Conservation (phyloP, 805 yeast species). For the Wickerhamiella slavikovae region DNA sequence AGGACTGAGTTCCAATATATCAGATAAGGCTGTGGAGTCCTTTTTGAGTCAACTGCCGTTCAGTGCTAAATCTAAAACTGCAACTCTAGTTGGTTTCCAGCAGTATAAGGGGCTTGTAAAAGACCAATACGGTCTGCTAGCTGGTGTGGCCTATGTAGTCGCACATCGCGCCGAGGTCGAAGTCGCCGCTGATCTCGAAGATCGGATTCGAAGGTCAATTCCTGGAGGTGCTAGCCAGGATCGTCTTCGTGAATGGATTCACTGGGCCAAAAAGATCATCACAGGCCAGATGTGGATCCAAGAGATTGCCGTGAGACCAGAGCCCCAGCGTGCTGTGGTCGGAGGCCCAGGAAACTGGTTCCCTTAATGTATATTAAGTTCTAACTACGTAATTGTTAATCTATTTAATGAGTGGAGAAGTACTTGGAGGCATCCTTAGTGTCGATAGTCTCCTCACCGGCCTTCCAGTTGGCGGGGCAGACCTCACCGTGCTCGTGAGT, state of each 20-base stretch:
- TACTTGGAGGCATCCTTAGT: slow-evolving; percentile 11
- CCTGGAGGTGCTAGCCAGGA: slow-evolving; percentile 2
- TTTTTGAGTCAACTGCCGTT: slow-evolving; percentile 5
- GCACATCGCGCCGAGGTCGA: slow-evolving; percentile 15
- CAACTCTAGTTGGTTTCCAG: slow-evolving; percentile 12
- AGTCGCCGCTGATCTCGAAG: slow-evolving; percentile 3
- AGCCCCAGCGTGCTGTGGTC: slow-evolving; percentile 5
- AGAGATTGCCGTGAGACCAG: slow-evolving; percentile 10
- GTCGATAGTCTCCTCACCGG: slow-evolving; percentile 83
- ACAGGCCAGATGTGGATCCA: slow-evolving; percentile 18
- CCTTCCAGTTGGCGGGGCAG: slow-evolving; percentile 98
- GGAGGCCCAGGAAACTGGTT: slow-evolving; percentile 12
- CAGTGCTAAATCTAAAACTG: slow-evolving; percentile 3
- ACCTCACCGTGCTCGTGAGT: slow-evolving; percentile 98
- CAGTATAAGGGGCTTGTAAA: slow-evolving; percentile 16
- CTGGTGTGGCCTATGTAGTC: slow-evolving; percentile 15
- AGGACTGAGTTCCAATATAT: not conserved
- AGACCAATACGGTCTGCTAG: slow-evolving; percentile 18
- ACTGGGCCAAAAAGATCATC: slow-evolving; percentile 16
- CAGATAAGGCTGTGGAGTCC: slow-evolving; percentile 3
- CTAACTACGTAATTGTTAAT: not conserved
- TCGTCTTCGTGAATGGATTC: slow-evolving; percentile 16
- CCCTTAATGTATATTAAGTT: too few relatives aligned
- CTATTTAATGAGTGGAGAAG: slow-evolving; percentile 8
- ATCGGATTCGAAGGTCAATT: slow-evolving; percentile 2